Percentiles rank a stretch among this genome's conserved stretches.
Conservation (phyloP, 2,329 filamentous ascomycete genomes). For the Graphilbum fragrans region DNA sequence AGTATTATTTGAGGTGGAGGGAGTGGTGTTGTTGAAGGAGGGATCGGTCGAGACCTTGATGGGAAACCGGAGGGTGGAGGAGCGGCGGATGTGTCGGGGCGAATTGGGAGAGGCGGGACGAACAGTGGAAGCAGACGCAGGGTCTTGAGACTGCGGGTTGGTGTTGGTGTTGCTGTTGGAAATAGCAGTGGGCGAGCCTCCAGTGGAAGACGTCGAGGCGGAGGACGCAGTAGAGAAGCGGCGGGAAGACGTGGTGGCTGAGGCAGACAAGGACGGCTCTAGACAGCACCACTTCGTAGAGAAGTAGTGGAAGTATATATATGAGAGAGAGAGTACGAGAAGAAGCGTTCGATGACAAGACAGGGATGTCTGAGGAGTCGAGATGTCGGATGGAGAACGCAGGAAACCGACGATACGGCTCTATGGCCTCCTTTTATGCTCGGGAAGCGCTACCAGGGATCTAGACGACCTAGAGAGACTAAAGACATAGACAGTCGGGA, state of each 20-base stretch:
- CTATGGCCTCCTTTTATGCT: no score
- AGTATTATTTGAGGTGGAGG: background rate
- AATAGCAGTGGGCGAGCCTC: conserved; percentile 5
- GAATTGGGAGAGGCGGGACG: background rate
- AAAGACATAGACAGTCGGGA: no score
- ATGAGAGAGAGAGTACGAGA: no score
- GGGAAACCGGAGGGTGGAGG: conserved; percentile 11
- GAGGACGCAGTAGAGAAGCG: conserved; percentile 9
- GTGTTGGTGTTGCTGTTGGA: background rate
- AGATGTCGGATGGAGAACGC: no score
- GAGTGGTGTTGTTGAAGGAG: background rate
- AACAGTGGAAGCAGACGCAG: background rate
- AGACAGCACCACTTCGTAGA: no score
- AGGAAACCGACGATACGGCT: no score
- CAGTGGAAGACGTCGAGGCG: conserved; percentile 5
- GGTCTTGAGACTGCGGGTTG: background rate
- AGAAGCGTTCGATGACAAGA: no score
- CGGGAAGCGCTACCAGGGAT: no score
- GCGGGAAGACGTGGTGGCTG: conserved; percentile 11
- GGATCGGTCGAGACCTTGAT: conserved; percentile 9
- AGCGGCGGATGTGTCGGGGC: conserved; percentile 7
- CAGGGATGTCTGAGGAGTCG: no score
- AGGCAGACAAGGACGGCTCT: background rate
- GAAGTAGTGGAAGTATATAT: no score
- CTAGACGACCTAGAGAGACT: no score